Base-by-base conservation (phyloP, 805 yeast species). In the Zygoascus tannicola region DNA sequence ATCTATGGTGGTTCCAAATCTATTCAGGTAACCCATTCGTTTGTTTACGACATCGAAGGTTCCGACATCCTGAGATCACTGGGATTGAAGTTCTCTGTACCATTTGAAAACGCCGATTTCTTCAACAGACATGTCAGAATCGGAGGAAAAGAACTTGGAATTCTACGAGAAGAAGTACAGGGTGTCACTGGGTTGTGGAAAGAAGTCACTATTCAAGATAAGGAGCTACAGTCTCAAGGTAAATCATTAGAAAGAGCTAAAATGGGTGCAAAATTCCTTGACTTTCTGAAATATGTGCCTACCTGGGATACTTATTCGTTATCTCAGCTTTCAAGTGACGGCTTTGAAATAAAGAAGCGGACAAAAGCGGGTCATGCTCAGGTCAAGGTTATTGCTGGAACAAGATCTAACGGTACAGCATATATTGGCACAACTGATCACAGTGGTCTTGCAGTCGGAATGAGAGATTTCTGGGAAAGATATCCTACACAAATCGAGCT, bases 401-500 rank as follows among this genome's bases (percentile, higher is more conserved):
- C 45, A 14, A 15, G 45, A 19, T 18, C 45, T 19, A 42, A 20
- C 28, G 45, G 45, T 3, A n/a, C 36, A 3, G 45, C 40, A 3
- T 42, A 42, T 36, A 34, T 36, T 8, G 45, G 45, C 7, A 16
- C 45, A 22, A 16, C 45, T 7, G 14, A 16, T 8, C 10, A 20
- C 12, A 36, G 45, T 4, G 45, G 45, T 2, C 43, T 42, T 22
- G 43, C 45, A 8, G 41, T 42, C 10, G 45, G 39, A 3, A n/a
- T 42, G 28, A 7, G 21, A 21, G 45, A 42, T 12, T 42, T 42
- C 35, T 42, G 45, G 45, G 41, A 42, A 28, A 35, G 35, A 22
- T 42, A 42, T 36, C 45, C 45, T 8, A 42, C 41, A 23, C 45
- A 42, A 28, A 35, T 42, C 22, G 45, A 42, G 14, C 28, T 36